Conservation (phyloP, 306 rosid species). For the Acacia crassicarpa region DNA sequence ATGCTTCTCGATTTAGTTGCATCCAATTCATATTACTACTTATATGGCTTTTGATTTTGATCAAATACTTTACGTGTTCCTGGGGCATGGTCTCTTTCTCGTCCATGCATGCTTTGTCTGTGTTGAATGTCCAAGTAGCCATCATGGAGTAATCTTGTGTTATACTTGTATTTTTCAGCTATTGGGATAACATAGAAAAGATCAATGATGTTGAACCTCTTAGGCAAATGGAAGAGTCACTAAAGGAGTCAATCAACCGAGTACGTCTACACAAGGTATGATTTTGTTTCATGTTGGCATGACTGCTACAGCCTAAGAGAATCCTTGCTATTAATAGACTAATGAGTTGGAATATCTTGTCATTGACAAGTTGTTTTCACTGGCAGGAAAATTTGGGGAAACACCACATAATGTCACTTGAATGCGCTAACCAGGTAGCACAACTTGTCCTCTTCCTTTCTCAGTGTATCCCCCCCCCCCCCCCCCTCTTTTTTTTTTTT, state of each 20-base stretch:
- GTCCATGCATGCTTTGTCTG: neutral
- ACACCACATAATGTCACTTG: conserved; percentile 53
- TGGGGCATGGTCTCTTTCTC: neutral
- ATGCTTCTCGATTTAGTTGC: neutral
- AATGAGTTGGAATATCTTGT: conserved; percentile 10
- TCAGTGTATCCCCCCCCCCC: neutral
- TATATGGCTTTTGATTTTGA: neutral
- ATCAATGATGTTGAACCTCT: conserved; percentile 61
- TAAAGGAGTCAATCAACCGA: conserved; percentile 59
- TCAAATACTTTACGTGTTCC: neutral
- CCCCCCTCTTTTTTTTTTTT: too few relatives aligned
- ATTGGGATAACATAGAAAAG: conserved; percentile 64
- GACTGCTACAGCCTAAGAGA: neutral
- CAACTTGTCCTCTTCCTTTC: conserved; percentile 6
- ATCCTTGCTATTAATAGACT: neutral
- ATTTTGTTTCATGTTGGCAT: conserved; percentile 17
- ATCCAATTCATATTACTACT: neutral
- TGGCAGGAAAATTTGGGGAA: conserved; percentile 63
- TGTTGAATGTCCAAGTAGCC: conserved; percentile 10
- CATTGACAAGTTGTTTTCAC: conserved; percentile 14
- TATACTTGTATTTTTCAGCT: conserved; percentile 47
- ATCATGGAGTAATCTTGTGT: conserved; percentile 28
- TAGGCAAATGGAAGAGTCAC: conserved; percentile 64
- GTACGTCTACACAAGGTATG: conserved; percentile 56
- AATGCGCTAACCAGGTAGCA: conserved; percentile 57